Percentiles rank a stretch among this genome's conserved stretches.
phyloP scores from a whole-genome alignment of 129 eudicot genomes.

The Ambrosia trifida region DNA sequence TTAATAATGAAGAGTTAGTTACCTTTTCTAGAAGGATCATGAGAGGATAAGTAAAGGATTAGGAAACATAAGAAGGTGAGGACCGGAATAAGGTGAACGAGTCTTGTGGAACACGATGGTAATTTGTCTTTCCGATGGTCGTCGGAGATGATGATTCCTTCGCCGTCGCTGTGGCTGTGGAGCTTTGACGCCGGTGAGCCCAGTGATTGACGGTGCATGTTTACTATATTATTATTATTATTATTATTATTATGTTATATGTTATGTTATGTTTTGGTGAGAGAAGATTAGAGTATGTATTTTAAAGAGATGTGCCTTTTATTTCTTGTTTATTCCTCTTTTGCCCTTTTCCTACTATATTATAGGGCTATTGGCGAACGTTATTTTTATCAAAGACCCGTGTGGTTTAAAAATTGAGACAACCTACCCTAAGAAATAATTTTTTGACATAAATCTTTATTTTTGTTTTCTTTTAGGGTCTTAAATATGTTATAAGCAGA shows the following conservation, averaged over 20 bases:
- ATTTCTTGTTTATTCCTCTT: neutral
- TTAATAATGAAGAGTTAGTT: neutral
- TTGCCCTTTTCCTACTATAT: constrained; percentile 7
- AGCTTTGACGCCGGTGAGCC: constrained; percentile 44
- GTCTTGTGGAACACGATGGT: constrained; percentile 21
- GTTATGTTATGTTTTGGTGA: neutral
- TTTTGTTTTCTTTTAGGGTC: too few relatives aligned
- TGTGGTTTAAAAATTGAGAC: neutral
- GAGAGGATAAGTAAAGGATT: constrained; percentile 40
- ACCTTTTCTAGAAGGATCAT: constrained; percentile 45
- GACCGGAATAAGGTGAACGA: constrained; percentile 41
- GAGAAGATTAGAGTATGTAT: neutral
- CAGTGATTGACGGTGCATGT: constrained; percentile 50
- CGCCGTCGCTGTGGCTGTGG: constrained; percentile 30
- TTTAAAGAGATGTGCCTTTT: constrained; percentile 25
- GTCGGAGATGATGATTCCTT: constrained; percentile 24
- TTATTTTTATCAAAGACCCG: constrained; percentile 5
- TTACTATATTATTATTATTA: too few relatives aligned
- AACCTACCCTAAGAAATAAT: constrained; percentile 8
- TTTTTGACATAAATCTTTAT: neutral
- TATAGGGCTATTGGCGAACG: constrained; percentile 6
- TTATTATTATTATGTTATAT: too few relatives aligned
- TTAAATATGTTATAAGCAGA: neutral
- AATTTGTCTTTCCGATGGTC: constrained; percentile 28
- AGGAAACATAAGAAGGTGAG: constrained; percentile 42